Evolutionary conservation across 2,329 filamentous ascomycete genomes (phyloP).

Genomic region (Paraphoma chrysanthemicola): DNA sequence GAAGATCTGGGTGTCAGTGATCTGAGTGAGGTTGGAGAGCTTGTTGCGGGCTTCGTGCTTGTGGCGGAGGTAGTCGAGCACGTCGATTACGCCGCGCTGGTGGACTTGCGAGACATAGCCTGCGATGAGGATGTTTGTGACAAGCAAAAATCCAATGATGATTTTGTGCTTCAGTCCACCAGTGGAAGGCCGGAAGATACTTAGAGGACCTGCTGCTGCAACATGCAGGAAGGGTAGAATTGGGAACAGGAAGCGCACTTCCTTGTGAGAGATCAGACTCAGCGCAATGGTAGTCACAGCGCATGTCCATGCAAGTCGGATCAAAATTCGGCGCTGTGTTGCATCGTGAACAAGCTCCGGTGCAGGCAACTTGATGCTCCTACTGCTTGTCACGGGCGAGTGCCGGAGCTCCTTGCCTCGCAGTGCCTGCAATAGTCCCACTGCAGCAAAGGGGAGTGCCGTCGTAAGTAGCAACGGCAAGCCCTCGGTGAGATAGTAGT

Average conservation of each 20-base stretch:
- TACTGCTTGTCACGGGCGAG: constrained; percentile 24
- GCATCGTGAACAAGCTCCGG: constrained; percentile 6
- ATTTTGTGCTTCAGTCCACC: constrained; percentile 52
- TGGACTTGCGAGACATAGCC: constrained; percentile 78
- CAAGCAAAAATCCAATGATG: constrained; percentile 62
- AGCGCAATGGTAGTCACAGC: constrained; percentile 69
- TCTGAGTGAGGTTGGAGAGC: constrained; percentile 51
- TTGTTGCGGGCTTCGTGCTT: constrained; percentile 65
- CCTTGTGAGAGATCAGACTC: constrained; percentile 89
- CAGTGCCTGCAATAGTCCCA: constrained; percentile 64
- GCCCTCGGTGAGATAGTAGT: constrained; percentile 93
- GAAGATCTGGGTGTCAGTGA: constrained; percentile 4
- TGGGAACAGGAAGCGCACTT: constrained; percentile 96
- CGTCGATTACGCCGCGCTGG: constrained; percentile 76
- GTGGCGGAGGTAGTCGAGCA: constrained; percentile 76
- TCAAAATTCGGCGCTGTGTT: constrained; percentile 22
- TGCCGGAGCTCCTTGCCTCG: constrained; percentile 6
- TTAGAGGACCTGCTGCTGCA: constrained; percentile 72
- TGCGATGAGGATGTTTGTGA: constrained; percentile 73
- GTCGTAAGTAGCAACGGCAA: constrained; percentile 87
- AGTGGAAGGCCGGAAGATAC: constrained; percentile 65
- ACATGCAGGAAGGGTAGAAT: constrained; percentile 86
- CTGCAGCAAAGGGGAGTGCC: constrained; percentile 75
- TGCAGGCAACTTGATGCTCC: background rate
- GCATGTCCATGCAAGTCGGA: constrained; percentile 49